These are phyloP conservation scores for Talaromyces verruculosus DNA, from an alignment of 2,329 filamentous ascomycete species.

Conservation along the genomic window DNA sequence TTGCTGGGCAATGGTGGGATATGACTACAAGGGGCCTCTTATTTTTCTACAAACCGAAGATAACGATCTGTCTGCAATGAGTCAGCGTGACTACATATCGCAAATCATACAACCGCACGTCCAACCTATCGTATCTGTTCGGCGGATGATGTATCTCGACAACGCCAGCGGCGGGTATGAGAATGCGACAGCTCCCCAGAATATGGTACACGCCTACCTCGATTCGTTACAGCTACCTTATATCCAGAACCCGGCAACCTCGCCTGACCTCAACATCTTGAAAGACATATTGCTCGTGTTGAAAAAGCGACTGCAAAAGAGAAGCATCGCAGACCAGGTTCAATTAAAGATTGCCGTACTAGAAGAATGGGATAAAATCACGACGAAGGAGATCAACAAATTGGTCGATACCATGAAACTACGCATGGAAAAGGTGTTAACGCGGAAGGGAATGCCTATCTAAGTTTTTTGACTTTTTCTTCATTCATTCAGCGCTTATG, in stretches of 20 bases:
- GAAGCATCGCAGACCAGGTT: conserved; percentile 19
- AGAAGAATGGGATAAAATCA: conserved; percentile 24
- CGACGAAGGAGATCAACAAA: conserved; percentile 23
- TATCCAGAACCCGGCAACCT: conserved; percentile 21
- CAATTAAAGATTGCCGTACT: conserved; percentile 21
- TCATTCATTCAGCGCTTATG: not conserved
- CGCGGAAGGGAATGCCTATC: conserved; percentile 23
- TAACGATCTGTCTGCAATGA: conserved; percentile 13
- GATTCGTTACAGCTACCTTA: conserved; percentile 22
- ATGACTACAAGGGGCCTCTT: conserved; percentile 23
- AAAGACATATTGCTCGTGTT: conserved; percentile 23
- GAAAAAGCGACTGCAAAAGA: conserved; percentile 23
- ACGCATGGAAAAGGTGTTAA: conserved; percentile 20
- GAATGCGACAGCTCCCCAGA: conserved; percentile 14
- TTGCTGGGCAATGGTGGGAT: conserved; percentile 24
- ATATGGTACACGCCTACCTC: conserved; percentile 20
- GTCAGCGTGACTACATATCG: conserved; percentile 21
- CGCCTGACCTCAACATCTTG: conserved; percentile 22
- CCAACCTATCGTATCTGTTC: conserved; percentile 20
- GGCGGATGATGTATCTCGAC: conserved; percentile 21
- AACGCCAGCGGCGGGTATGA: conserved; percentile 13
- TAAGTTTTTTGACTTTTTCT: not conserved
- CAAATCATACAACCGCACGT: conserved; percentile 22
- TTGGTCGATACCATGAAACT: conserved; percentile 23
- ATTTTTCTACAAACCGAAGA: conserved; percentile 19